These are phyloP conservation scores for Plectosphaerella cucumerina DNA, from an alignment of 2,329 filamentous ascomycete species.

Conservation along the genomic window DNA sequence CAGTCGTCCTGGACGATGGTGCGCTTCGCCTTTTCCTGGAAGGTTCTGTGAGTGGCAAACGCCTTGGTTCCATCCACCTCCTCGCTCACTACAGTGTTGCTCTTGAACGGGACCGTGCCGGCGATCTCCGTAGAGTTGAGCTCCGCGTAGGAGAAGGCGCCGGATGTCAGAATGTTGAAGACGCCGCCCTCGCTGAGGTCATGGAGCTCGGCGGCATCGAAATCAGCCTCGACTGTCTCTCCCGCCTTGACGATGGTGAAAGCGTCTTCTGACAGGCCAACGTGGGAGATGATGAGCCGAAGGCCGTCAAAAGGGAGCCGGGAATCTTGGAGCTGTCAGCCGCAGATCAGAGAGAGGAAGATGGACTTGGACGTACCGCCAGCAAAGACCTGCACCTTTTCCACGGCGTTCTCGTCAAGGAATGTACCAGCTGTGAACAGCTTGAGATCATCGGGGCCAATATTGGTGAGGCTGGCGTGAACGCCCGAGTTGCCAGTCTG, in stretches of 20 bases:
- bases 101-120: conserved; percentile 46
- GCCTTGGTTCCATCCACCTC: conserved; percentile 52
- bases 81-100: conserved; percentile 50
- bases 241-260: conserved; percentile 40
- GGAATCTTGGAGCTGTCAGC: conserved; percentile 6
- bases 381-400: conserved; percentile 43
- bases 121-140: conserved; percentile 43
- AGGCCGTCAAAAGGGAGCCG: conserved; percentile 40
- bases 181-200: conserved; percentile 40
- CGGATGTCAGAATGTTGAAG: conserved; percentile 48
- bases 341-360: neutral
- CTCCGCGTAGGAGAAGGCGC: conserved; percentile 48
- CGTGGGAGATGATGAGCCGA: conserved; percentile 38
- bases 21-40: conserved; percentile 37
- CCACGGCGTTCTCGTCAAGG: conserved; percentile 40
- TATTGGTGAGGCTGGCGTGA: conserved; percentile 44
- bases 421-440: conserved; percentile 45
- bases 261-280: conserved; percentile 34
- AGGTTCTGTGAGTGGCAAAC: conserved; percentile 38
- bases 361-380: conserved; percentile 24
- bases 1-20: conserved; percentile 46
- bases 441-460: conserved; percentile 35
- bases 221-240: conserved; percentile 41
- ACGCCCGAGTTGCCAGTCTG: conserved; percentile 40
- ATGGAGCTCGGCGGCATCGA: conserved; percentile 48